phyloP scores from a whole-genome alignment of 2,329 filamentous ascomycete species.

The Juglanconis sp. region DNA sequence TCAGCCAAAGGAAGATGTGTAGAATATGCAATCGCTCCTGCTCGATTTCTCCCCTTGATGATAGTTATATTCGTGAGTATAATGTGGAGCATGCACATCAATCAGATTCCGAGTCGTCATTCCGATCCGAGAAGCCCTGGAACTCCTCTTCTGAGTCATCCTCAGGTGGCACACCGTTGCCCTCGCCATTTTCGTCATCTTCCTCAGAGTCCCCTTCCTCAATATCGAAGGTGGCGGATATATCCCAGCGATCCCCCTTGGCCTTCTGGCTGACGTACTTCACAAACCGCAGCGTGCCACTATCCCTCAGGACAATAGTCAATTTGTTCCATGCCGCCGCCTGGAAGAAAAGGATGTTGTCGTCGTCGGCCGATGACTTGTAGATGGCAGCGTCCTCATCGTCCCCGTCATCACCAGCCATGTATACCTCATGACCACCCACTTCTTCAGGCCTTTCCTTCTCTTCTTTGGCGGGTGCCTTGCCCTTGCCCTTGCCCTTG shows the following conservation, averaged over 20 bases:
- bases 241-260: slow-evolving; percentile 87
- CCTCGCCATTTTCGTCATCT: slow-evolving; percentile 21
- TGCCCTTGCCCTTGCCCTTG: slow-evolving; percentile 33
- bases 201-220: slow-evolving; percentile 49
- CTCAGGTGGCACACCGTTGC: slow-evolving; percentile 23
- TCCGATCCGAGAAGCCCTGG: slow-evolving; percentile 50
- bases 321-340: slow-evolving; percentile 80
- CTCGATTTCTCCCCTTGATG: background rate
- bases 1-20: background rate
- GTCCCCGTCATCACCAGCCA: slow-evolving; percentile 78
- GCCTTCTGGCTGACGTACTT: slow-evolving; percentile 88
- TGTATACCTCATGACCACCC: slow-evolving; percentile 85
- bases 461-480: slow-evolving; percentile 24
- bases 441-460: slow-evolving; percentile 47
- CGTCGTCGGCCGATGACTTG: slow-evolving; percentile 72
- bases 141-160: slow-evolving; percentile 55
- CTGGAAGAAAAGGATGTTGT: slow-evolving; percentile 64
- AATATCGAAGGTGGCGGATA: slow-evolving; percentile 76
- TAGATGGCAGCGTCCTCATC: slow-evolving; percentile 78
- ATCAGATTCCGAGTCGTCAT: slow-evolving; percentile 35
- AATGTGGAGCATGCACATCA: slow-evolving; percentile 1
- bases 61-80: background rate
- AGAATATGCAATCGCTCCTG: too few relatives aligned
- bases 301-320: slow-evolving; percentile 84
- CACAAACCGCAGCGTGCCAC: slow-evolving; percentile 84